These are phyloP conservation scores for Hyphopichia pseudoburtonii DNA, from an alignment of 1,139 yeast species.

Conservation along the genomic window DNA sequence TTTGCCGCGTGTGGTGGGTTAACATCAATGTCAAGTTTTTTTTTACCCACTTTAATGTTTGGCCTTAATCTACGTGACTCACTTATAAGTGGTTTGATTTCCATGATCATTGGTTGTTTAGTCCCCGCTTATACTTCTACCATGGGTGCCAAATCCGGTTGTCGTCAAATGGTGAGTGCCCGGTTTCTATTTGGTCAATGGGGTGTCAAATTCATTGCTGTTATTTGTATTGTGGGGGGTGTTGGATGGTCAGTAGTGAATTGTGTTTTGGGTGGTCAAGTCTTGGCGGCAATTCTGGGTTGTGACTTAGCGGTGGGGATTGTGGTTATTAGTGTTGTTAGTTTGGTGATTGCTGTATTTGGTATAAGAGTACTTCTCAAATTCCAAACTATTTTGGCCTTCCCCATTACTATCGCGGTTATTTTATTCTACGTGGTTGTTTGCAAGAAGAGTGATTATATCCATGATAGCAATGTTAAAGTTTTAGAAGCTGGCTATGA, in stretches of 20 bases:
- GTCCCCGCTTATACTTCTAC: constrained; percentile 79
- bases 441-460: constrained; percentile 48
- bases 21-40: constrained; percentile 80
- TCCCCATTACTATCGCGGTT: constrained; percentile 71
- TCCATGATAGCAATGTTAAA: background rate
- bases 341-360: constrained; percentile 67
- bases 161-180: constrained; percentile 83
- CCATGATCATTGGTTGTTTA: constrained; percentile 64
- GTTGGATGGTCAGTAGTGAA: constrained; percentile 87
- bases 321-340: constrained; percentile 61
- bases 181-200: constrained; percentile 81
- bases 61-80: constrained; percentile 66
- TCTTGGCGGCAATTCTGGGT: constrained; percentile 61
- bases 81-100: constrained; percentile 58
- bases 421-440: constrained; percentile 69
- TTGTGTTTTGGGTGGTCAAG: constrained; percentile 84
- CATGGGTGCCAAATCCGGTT: constrained; percentile 87
- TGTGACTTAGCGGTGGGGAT: constrained; percentile 75
- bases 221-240: constrained; percentile 71
- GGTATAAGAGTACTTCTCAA: constrained; percentile 71
- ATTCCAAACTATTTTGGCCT: constrained; percentile 66
- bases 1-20: constrained; percentile 81
- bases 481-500: background rate
- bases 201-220: constrained; percentile 70
- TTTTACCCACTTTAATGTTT: constrained; percentile 70